Percentiles rank a stretch among this genome's conserved stretches.
Evolutionary conservation across 1,139 yeast genomes (phyloP).

Genomic region (Scheffersomyces stambukii): DNA sequence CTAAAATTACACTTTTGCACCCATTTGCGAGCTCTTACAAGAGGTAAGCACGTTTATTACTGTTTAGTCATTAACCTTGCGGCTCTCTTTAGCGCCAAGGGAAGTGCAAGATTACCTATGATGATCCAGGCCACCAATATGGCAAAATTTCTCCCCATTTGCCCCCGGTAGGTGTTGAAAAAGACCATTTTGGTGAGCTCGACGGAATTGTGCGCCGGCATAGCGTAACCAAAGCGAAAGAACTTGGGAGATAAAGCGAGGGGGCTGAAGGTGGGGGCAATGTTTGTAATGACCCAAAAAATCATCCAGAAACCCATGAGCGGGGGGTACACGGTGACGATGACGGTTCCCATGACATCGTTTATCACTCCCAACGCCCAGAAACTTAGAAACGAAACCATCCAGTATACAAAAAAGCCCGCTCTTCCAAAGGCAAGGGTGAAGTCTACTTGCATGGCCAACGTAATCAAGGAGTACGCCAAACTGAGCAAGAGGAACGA

Average conservation of each 20-base stretch:
- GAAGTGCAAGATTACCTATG: too few species aligned
- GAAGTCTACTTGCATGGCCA: constrained; percentile 43
- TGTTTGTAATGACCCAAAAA: constrained; percentile 37
- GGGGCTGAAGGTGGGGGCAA: constrained; percentile 36
- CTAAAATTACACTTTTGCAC: too few species aligned
- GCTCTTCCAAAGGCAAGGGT: constrained; percentile 32
- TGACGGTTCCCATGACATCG: constrained; percentile 34
- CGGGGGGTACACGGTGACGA: constrained; percentile 31
- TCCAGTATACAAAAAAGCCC: constrained; percentile 45
- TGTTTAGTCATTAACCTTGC: too few species aligned
- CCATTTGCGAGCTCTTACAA: too few species aligned
- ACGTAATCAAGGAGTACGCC: constrained; percentile 34
- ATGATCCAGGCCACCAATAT: constrained; percentile 33
- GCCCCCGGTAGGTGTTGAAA: constrained; percentile 32
- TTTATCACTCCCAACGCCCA: constrained; percentile 40
- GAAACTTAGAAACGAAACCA: constrained; percentile 39
- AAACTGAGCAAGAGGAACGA: constrained; percentile 35
- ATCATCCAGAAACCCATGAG: constrained; percentile 40
- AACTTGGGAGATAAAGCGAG: constrained; percentile 30
- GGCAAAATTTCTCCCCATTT: constrained; percentile 35
- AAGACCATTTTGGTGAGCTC: constrained; percentile 36
- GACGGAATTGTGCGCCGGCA: constrained; percentile 36
- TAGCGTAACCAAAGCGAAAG: constrained; percentile 34
- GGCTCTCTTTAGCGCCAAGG: too few species aligned
- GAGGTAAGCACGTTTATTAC: too few species aligned